Base-by-base conservation (phyloP, 108 stramenopile genomes). In the Parietichytrium sp. region DNA sequence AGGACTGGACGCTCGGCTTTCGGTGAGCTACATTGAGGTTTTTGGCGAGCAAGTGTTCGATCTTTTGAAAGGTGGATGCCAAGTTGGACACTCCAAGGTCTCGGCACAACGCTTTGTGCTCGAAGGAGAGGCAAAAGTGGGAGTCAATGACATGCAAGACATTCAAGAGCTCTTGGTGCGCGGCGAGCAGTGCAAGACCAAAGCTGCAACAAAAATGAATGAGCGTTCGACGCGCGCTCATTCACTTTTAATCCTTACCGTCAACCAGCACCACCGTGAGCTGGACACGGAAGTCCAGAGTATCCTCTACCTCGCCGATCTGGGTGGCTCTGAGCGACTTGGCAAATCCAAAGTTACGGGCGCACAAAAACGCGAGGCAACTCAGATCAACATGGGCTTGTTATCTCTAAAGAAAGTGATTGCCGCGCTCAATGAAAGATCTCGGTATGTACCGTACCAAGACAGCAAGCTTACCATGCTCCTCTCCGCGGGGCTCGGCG, bases 381-480 rank as follows among this genome's bases (percentile, higher is more conserved):
- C 90, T 12, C 54, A 91, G 55, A 92, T 92, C 79, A 92, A 92
- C 82, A 61, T 88, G 51, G 90, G 90, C 16, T 61, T 92, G 33
- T 54, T 90, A 79, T 87, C 89, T 15, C 85, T 92, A 18, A 91
- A 91, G 80, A 54, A 85, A 49, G 89, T 89, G 52, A 86, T 90
- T 51, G 87, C 88, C 38, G 87, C 89, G 7, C 51, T 92, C n/a
- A 85, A 54, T 15, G 49, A 27, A 29, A 61, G 84, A 20, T 29
- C 30, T 54, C 42, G 15, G 18, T 85, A 91, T 80, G 88, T 92
- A 30, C 91, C 93, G 18, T 93, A 92, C 85, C 15, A 84, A 4
- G 91, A 89, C 49, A 89, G 88, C 36, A 91, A 91, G 81, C 91
- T 93, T 2, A 93, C 93, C 4, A 88, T 88, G 89, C 79, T 93